These are phyloP conservation scores for Rutstroemia sp. DNA, from an alignment of 2,329 filamentous ascomycete genomes.

Conservation along the genomic window DNA sequence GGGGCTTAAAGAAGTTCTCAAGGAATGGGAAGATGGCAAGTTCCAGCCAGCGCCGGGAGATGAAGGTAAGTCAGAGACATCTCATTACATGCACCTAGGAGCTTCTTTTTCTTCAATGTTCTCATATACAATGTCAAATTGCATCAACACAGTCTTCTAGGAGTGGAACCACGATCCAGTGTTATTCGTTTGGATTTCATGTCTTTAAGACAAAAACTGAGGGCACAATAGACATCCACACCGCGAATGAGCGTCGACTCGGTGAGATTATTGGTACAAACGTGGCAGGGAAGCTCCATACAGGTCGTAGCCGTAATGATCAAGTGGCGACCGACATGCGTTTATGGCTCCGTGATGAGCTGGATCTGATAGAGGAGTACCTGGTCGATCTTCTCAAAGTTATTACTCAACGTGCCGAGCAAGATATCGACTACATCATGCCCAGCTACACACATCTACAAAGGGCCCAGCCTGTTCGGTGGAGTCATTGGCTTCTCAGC, in stretches of 20 bases:
- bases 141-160: no score
- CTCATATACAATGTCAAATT: no score
- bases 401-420: conserved; percentile 60
- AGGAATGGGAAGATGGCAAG: conserved; percentile 44
- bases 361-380: conserved; percentile 61
- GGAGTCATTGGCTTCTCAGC: conserved; percentile 75
- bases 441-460: conserved; percentile 83
- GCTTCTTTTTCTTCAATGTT: no score
- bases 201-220: no score
- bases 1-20: conserved; percentile 53
- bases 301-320: conserved; percentile 80
- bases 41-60: conserved; percentile 46
- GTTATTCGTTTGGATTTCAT: no score
- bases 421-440: conserved; percentile 72
- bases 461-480: conserved; percentile 71
- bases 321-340: conserved; percentile 88
- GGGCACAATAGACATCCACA: conserved; percentile 45
- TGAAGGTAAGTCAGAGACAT: conserved; percentile 35
- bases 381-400: conserved; percentile 65
- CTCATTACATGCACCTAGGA: no score
- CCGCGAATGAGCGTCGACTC: conserved; percentile 63
- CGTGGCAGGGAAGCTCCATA: conserved; percentile 83
- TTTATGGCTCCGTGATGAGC: conserved; percentile 73
- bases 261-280: conserved; percentile 84
- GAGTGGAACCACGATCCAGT: no score